Percentiles rank a stretch among this genome's conserved stretches.
Conservation (phyloP, 306 rosid species). For the Cicer pinnatifidum region DNA sequence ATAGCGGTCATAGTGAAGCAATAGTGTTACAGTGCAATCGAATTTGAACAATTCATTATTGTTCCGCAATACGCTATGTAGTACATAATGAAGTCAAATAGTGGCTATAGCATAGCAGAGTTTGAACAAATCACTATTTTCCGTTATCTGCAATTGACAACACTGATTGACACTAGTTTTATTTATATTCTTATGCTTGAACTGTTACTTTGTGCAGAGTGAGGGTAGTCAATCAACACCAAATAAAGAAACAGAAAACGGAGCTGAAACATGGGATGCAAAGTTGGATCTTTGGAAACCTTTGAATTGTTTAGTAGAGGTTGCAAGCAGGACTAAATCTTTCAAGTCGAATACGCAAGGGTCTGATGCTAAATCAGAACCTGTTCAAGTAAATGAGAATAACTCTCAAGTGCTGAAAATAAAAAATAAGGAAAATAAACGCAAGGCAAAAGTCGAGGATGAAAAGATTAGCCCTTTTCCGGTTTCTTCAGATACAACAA, state of each 20-base stretch:
- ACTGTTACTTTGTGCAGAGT: slow-evolving; percentile 57
- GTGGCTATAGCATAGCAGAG: no score
- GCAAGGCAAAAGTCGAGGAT: slow-evolving; percentile 66
- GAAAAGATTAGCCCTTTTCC: slow-evolving; percentile 58
- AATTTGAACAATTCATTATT: no score
- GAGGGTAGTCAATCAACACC: slow-evolving; percentile 59
- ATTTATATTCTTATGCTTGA: slow-evolving; percentile 29
- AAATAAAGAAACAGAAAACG: slow-evolving; percentile 69
- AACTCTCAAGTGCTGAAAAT: slow-evolving; percentile 57
- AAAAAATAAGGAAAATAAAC: slow-evolving; percentile 69
- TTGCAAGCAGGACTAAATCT: slow-evolving; percentile 85
- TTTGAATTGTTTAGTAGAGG: slow-evolving; percentile 85
- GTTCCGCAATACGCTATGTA: no score
- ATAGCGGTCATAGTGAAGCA: no score
- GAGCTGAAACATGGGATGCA: slow-evolving; percentile 62
- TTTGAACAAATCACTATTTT: no score
- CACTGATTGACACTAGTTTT: background rate
- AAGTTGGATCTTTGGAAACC: slow-evolving; percentile 95
- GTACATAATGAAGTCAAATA: no score
- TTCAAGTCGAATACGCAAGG: slow-evolving; percentile 72
- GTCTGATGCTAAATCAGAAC: slow-evolving; percentile 61
- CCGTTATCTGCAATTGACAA: no score
- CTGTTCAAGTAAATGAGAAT: slow-evolving; percentile 44
- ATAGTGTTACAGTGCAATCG: no score
- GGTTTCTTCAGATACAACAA: slow-evolving; percentile 52